These are phyloP conservation scores for Diplocarpon rosae DNA, from an alignment of 2,329 filamentous ascomycete genomes.

Conservation along the genomic window DNA sequence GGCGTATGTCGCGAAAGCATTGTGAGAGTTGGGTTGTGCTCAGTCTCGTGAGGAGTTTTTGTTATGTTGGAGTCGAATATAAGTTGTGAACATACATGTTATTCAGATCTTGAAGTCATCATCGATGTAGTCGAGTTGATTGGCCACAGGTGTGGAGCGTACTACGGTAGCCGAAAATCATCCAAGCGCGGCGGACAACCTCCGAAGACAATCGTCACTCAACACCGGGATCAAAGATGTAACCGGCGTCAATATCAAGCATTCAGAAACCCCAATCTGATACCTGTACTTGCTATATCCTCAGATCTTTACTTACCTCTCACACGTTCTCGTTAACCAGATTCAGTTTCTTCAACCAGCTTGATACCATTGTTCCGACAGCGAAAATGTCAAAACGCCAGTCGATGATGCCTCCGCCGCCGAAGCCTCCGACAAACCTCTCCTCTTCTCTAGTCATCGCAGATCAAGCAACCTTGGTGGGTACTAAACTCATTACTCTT, in stretches of 20 bases:
- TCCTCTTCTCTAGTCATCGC: conserved; percentile 49
- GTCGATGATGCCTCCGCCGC: conserved; percentile 40
- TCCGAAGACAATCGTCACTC: too few species aligned
- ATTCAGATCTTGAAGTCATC: conserved; percentile 19
- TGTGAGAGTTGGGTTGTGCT: conserved; percentile 24
- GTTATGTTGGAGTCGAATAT: not conserved
- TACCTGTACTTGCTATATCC: conserved; percentile 10
- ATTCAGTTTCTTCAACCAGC: too few species aligned
- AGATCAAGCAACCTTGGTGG: conserved; percentile 52
- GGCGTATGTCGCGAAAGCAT: conserved; percentile 30
- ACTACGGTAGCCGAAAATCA: not conserved
- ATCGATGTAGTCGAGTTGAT: conserved; percentile 13
- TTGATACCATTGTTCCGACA: not conserved
- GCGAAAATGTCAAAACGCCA: conserved; percentile 28
- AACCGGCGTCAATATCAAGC: conserved; percentile 16
- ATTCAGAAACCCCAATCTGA: conserved; percentile 11
- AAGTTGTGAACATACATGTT: too few species aligned
- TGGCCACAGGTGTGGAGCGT: conserved; percentile 5
- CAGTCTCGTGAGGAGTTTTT: conserved; percentile 23
- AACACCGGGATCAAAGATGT: conserved; percentile 8
- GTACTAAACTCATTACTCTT: conserved; percentile 68
- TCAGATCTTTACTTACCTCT: conserved; percentile 6
- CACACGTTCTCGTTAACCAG: not conserved
- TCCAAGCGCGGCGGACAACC: too few species aligned
- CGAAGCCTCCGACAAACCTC: conserved; percentile 50